Percentiles rank a stretch among this genome's conserved stretches.
phyloP scores from a whole-genome alignment of 2,329 filamentous ascomycete species.

The Pyricularia grisea region DNA sequence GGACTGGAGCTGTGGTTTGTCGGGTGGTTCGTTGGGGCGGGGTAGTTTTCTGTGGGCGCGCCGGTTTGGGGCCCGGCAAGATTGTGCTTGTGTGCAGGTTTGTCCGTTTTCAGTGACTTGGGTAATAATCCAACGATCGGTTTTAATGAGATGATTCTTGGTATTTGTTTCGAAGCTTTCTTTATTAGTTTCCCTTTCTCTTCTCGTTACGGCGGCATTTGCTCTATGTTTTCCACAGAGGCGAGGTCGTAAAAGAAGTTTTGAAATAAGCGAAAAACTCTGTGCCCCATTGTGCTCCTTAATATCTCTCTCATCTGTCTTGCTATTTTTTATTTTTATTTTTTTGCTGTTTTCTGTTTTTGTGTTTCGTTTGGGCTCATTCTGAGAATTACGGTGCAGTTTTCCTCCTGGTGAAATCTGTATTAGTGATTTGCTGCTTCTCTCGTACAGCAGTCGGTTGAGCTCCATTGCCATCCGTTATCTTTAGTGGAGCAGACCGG shows the following conservation, averaged over 20 bases:
- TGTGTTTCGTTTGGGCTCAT: background rate
- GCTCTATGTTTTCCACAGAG: background rate
- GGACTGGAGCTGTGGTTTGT: background rate
- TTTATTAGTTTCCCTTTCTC: background rate
- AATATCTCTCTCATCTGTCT: background rate
- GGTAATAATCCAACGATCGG: background rate
- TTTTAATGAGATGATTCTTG: background rate
- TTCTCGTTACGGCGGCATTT: background rate
- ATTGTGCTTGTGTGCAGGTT: background rate
- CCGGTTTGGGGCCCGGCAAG: background rate
- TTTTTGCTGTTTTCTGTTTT: conserved; percentile 1
- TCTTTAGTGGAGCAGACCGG: background rate
- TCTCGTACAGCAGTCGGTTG: background rate
- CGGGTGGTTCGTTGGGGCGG: background rate
- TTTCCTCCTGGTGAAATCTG: conserved; percentile 12
- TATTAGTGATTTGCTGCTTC: background rate
- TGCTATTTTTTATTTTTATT: background rate
- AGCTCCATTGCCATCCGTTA: background rate
- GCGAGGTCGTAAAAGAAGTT: background rate
- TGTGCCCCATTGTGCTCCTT: background rate
- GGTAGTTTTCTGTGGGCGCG: background rate
- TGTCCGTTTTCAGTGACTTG: background rate
- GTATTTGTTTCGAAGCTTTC: background rate
- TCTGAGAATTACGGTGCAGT: conserved; percentile 16
- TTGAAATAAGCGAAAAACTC: background rate